Evolutionary conservation across 306 rosid genomes (phyloP), one percentile per base, ranked within the genome.

Genomic region (Trifolium fragiferum): DNA sequence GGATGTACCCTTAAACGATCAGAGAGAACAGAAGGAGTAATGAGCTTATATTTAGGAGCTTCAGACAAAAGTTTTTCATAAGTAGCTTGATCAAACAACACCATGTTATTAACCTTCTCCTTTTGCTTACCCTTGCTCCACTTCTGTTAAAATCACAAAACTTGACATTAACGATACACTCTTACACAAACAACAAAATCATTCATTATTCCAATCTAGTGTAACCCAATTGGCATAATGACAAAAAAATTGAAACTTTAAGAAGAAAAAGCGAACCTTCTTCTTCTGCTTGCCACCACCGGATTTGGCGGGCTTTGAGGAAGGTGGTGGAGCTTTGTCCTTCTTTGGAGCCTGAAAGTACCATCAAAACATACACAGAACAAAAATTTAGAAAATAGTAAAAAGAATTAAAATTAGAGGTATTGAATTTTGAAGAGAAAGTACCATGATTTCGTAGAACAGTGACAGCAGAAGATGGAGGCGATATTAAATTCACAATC

Each of bases 91-190:
- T 90, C 92, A 10, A 90, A 88, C 11, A 90, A 81, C 58, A 90
- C 96, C 92, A 82, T 83, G 86, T 90, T 90, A 66, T 90, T 90
- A 40, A 88, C 96, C 92, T 90, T 90, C 80, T 90, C 96, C 92
- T 90, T 90, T 1, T 90, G 92, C 88, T 90, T 90, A 50, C 96
- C 96, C 83, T 90, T 90, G 82, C 92, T 86, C 90, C 92, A 90
- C 83, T 90, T 90, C 96, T 88, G 86, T 67, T 57, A 54, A 44
- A 54, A 6, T 7, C 62, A 79, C 9, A 54, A 69, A 63, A 18
- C 4, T 15, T 25, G 6, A 41, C 61, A 2, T 54, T 19, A 51
- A 18, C 18, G 62, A 3, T 23, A 68, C 27, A 63, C 13, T 64
- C 63, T 2, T 61, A 51, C 10, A 51, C 61, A 55, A 55, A 51